Percentiles rank a stretch among this genome's conserved stretches.
phyloP scores from a whole-genome alignment of 768 basidiomycete genomes.

The Pulveroboletus sp. region DNA sequence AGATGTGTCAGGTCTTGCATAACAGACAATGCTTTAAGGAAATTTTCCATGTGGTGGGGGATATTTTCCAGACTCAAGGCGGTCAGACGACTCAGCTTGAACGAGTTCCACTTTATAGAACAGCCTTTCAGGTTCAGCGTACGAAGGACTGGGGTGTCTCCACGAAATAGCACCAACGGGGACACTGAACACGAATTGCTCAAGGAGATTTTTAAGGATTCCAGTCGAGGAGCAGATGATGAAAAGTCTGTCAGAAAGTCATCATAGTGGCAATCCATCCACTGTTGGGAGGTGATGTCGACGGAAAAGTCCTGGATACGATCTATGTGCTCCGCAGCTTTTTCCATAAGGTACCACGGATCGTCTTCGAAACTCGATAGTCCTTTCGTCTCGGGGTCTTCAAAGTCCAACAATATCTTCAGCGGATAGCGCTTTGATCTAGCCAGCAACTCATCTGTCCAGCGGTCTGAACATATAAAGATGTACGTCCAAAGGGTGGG shows the following conservation, averaged over 20 bases:
- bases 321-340: neutral
- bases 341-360: neutral
- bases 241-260: neutral
- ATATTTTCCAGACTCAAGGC: too few relatives aligned
- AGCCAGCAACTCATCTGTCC: neutral
- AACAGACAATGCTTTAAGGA: constrained; percentile 30
- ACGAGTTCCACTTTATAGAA: neutral
- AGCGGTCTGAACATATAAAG: neutral
- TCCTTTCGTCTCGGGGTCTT: too few relatives aligned
- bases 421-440: neutral
- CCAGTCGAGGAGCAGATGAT: neutral
- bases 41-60: constrained; percentile 26
- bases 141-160: neutral
- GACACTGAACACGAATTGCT: neutral
- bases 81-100: constrained; percentile 24
- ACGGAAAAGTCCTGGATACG: neutral
- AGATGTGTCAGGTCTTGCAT: constrained; percentile 35
- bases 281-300: neutral
- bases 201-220: neutral
- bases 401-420: neutral
- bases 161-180: neutral
- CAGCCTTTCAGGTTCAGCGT: neutral
- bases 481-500: neutral
- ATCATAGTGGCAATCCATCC: too few relatives aligned
- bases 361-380: too few relatives aligned